phyloP scores from a whole-genome alignment of 2,329 filamentous ascomycete genomes.

The Calonectria pteridis region DNA sequence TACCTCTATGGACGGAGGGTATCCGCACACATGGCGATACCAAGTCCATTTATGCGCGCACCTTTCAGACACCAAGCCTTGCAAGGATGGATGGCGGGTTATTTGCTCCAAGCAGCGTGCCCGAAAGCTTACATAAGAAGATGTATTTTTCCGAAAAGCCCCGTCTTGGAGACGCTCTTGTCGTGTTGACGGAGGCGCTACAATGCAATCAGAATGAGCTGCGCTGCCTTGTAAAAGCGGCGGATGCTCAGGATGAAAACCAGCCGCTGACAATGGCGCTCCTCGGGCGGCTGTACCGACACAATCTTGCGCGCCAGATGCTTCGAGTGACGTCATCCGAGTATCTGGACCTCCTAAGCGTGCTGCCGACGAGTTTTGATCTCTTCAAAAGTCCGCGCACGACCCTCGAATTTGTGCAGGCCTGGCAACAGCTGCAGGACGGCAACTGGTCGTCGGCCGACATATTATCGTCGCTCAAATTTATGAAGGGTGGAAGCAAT shows the following conservation, averaged over 20 bases:
- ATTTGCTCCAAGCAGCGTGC: neutral
- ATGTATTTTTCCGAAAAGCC: neutral
- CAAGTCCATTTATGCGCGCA: neutral
- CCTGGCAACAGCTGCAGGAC: neutral
- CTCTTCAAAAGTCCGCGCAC: neutral
- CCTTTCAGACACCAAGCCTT: neutral
- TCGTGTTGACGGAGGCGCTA: neutral
- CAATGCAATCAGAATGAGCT: neutral
- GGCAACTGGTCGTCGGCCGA: neutral
- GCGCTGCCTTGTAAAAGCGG: neutral
- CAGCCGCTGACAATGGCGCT: neutral
- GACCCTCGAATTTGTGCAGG: neutral
- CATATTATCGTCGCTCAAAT: neutral
- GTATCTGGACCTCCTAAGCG: neutral
- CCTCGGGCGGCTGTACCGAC: neutral
- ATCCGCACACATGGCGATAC: neutral
- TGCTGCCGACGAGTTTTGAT: neutral
- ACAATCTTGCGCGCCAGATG: neutral
- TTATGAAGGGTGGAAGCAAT: neutral
- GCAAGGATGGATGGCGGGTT: too few species aligned
- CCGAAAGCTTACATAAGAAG: neutral
- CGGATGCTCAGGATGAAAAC: neutral
- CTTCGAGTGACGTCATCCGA: neutral
- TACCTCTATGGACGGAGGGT: neutral
- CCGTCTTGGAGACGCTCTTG: neutral